Evolutionary conservation across 2,329 filamentous ascomycete genomes (phyloP), one percentile per base, ranked within the genome.

Genomic region (Bipolaris victoriae): DNA sequence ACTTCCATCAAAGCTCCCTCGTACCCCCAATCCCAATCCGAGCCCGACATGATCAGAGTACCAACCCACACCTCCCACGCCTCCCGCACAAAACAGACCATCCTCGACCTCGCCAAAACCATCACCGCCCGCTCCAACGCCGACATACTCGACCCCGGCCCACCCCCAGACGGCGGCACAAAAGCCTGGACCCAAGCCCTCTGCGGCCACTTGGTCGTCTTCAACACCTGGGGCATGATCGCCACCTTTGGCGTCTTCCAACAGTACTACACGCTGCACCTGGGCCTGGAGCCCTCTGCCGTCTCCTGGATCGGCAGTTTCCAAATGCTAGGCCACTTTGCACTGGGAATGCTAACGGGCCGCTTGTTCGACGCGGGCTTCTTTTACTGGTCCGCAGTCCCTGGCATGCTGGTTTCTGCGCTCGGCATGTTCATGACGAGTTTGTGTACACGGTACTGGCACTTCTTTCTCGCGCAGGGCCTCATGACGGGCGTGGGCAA

Each of bases 291-390:
- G 18, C 67, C 70, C 1, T 81, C 79, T 0, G 79, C 81, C 31
- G 81, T 84, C 9, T 81, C 81, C 0, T 84, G 82, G 82, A 79
- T 84, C 1, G 82, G 82, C 1, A 81, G 78, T 39, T 74, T 83
- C 47, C 81, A 83, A 61, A 80, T 83, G 65, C 80, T 82, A 39
- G 68, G 81, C 7, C 78, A 83, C 36, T 84, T 83, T 65, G 78
- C 79, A 45, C 73, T 83, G 35, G 81, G 82, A 35, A 81, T 81
- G 24, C 78, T 83, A 49, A 80, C 80, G 3, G 82, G 82, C 5
- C 79, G 82, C 3, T 77, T 81, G 7, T 80, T 82, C 0, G 82
- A 84, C 67, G 82, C 80, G 1, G 82, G 82, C 2, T 81, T 79
- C 49, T 84, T 83, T 67, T 77, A 80, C 58, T 73, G 75, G 58